These are phyloP conservation scores for Clitopilus hobsonii DNA, from an alignment of 768 basidiomycete genomes.

Conservation along the genomic window DNA sequence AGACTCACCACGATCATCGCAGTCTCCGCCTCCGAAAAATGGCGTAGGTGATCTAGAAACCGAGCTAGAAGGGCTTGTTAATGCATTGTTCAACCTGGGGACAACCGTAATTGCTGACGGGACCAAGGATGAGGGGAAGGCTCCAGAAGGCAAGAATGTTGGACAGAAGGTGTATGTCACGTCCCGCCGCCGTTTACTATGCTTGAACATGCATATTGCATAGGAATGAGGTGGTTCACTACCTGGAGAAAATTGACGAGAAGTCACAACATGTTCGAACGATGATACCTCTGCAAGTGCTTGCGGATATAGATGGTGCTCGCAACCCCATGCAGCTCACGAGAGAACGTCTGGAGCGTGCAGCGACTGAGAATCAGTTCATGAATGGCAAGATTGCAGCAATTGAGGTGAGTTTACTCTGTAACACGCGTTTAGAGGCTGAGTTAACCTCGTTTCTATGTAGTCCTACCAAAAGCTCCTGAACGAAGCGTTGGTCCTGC, in stretches of 20 bases:
- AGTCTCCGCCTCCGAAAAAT: conserved; percentile 68
- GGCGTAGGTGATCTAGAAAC: conserved; percentile 71
- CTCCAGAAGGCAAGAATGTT: conserved; percentile 68
- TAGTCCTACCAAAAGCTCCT: conserved; percentile 69
- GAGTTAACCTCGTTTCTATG: conserved; percentile 6
- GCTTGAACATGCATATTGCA: conserved; percentile 1
- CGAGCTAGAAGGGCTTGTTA: conserved; percentile 72
- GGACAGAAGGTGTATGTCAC: conserved; percentile 65
- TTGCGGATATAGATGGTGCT: conserved; percentile 74
- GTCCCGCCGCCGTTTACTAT: not conserved
- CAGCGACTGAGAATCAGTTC: conserved; percentile 87
- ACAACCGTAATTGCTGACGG: conserved; percentile 82
- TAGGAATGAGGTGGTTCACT: conserved; percentile 73
- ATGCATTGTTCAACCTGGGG: conserved; percentile 74
- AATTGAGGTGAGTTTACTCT: conserved; percentile 47
- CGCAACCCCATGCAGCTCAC: conserved; percentile 82
- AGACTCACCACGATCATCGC: conserved; percentile 69
- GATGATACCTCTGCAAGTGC: conserved; percentile 71
- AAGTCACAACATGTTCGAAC: conserved; percentile 58
- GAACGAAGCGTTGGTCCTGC: conserved; percentile 66
- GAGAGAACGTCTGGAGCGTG: conserved; percentile 72
- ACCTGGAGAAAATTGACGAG: conserved; percentile 63
- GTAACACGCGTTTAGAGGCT: not conserved
- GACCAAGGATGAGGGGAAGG: conserved; percentile 73
- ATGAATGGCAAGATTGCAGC: conserved; percentile 87